Evolutionary conservation across 2,329 filamentous ascomycete genomes (phyloP).

Genomic region (Fusarium chuoi): DNA sequence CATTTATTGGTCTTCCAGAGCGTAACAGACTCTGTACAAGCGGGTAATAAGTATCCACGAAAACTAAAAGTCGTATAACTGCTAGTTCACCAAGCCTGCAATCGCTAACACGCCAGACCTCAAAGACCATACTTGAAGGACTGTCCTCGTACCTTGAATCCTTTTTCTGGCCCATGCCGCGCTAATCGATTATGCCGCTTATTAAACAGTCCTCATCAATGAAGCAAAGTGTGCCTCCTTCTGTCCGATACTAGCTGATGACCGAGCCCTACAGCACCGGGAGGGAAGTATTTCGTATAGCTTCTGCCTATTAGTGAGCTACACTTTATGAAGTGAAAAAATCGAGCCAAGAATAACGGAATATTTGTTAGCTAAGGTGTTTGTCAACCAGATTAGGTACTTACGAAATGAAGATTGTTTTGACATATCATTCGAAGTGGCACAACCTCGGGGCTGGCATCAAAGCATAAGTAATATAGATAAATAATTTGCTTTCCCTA

Average conservation of each 20-base stretch:
- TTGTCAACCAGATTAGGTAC: background rate
- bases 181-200: background rate
- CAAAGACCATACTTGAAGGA: background rate
- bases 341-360: background rate
- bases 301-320: background rate
- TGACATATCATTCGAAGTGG: background rate
- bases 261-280: background rate
- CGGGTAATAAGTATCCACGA: background rate
- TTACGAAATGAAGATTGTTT: background rate
- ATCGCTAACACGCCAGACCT: background rate
- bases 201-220: background rate
- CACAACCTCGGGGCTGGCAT: background rate
- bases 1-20: background rate
- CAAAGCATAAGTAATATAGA: background rate
- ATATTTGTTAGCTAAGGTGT: background rate
- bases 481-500: background rate
- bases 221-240: background rate
- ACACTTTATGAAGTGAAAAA: background rate
- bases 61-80: background rate
- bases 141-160: background rate
- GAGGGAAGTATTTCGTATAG: background rate
- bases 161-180: background rate
- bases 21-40: background rate
- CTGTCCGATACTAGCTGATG: background rate
- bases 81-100: background rate